Conservation (phyloP, 371 early-diverging fungal genomes). For the Choanephora cucurbitarum region DNA sequence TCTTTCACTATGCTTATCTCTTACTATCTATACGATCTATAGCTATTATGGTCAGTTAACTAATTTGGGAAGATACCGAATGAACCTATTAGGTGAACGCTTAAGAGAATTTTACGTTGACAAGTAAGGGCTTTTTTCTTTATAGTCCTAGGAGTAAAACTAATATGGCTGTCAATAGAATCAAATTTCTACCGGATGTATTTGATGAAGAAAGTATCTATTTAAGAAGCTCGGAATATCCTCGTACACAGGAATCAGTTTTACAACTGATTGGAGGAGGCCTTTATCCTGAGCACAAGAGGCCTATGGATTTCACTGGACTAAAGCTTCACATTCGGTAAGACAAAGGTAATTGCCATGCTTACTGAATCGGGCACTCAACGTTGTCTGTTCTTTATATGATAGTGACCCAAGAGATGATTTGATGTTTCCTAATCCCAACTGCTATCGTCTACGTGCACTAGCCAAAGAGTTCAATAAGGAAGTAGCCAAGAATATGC, state of each 20-base stretch:
- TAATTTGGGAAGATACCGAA: conserved; percentile 66
- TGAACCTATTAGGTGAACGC: conserved; percentile 58
- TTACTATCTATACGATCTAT: background rate
- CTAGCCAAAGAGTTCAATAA: conserved; percentile 39
- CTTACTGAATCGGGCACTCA: background rate
- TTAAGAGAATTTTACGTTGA: conserved; percentile 70
- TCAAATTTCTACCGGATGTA: conserved; percentile 43
- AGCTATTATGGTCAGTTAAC: conserved; percentile 80
- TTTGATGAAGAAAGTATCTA: conserved; percentile 51
- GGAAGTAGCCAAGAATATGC: conserved; percentile 31
- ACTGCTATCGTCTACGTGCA: conserved; percentile 40
- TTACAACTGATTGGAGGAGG: conserved; percentile 69
- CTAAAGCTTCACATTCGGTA: conserved; percentile 49
- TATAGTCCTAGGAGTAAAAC: conserved; percentile 2
- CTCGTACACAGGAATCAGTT: conserved; percentile 74
- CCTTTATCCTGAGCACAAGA: conserved; percentile 57
- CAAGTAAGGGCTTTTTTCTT: conserved; percentile 39
- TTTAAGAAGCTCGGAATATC: conserved; percentile 69
- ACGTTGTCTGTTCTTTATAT: background rate
- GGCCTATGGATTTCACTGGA: conserved; percentile 22
- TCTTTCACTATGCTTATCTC: too few relatives aligned
- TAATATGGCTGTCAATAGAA: conserved; percentile 18
- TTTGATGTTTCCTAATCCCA: conserved; percentile 48
- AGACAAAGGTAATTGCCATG: background rate
- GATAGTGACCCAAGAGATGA: conserved; percentile 46